Evolutionary conservation across 169 alveolate species (phyloP), one percentile per base, ranked within the genome.

Genomic region (Toxoplasma gondii): DNA sequence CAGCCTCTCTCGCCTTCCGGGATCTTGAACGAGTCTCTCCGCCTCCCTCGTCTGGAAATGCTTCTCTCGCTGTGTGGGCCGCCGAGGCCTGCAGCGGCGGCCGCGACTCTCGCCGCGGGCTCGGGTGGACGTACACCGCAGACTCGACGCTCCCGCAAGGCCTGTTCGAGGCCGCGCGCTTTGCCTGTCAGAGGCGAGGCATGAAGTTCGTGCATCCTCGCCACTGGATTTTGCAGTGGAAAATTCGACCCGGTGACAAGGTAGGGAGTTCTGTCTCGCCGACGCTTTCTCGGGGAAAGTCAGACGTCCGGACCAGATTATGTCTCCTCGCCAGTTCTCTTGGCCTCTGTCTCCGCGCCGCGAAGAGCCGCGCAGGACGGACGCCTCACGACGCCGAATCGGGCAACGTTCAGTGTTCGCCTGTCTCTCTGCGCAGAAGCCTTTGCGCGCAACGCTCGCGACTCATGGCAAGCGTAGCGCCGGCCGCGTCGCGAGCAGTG

Each of bases 201-300:
- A 36, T 88, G 64, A 88, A 88, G 84, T 88, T 88, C 45, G 93
- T 88, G 44, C 93, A 88, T 53, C 93, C 93, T 29, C 93, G 93
- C 27, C 70, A 88, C 64, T 88, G 93, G 93, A 88, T 88, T 39
- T 84, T 88, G 29, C 93, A 54, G 41, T 88, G 93, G 93, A 88
- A 88, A 53, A 38, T 88, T 27, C 44, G 64, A 53, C 93, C 93
- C 17, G 93, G 93, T 0, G 93, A 88, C 84, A 36, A 38, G 86
- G 93, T 88, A 34, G 39, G 19, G 67, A 31, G 27, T n/a, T n/a
- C n/a, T n/a, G n/a, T n/a, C n/a, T n/a, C n/a, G n/a, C n/a, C n/a
- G n/a, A n/a, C n/a, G n/a, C n/a, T n/a, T n/a, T n/a, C n/a, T n/a
- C n/a, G n/a, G n/a, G n/a, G n/a, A n/a, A n/a, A n/a, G n/a, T n/a